Evolutionary conservation across 768 basidiomycete genomes (phyloP), one percentile per base, ranked within the genome.

Genomic region (Melanogaster broomeanus): DNA sequence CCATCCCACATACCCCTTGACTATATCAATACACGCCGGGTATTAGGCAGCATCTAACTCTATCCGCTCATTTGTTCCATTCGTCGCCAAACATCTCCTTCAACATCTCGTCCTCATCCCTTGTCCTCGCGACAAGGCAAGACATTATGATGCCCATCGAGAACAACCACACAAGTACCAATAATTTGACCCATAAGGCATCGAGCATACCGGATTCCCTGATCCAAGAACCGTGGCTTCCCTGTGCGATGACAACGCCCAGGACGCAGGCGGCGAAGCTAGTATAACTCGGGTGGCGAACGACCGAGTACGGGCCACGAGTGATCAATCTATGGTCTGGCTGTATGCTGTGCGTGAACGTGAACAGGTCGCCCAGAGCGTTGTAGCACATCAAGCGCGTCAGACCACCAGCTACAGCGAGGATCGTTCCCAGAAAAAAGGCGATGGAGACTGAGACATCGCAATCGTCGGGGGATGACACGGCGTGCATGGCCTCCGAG

Each of bases 21-120:
- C 25, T 4, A 27, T 8, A 27, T 27, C 25, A 27, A 27, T 27
- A 27, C 25, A 55, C 25, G 7, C 53, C 48, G 22, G 54, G 49
- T 27, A 55, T 7, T 7, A 55, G 12, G 22, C 39, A 16, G 27
- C 42, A 55, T 18, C n/a, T 51, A 18, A 48, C 47, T 25, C 45
- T 41, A 19, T 22, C 44, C 1, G 51, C 31, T 46, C 51, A 52
- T 11, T 18, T 16, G 4, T 11, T 18, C 51, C 55, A 56, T n/a
- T 48, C 42, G 13, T 48, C 55, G 21, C 42, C 27, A 39, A 56
- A 56, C 40, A 37, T 44, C 22, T 42, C 45, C 15, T 31, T 52
- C 42, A 56, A 6, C 28, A 48, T 22, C 27, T 44, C n/a, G 30
- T 56, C 47, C 39, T 56, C 52, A 12, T 56, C 45, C 9, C 16